phyloP scores from a whole-genome alignment of 1,284 basidiomycete genomes.

The Moesziomyces antarcticus region DNA sequence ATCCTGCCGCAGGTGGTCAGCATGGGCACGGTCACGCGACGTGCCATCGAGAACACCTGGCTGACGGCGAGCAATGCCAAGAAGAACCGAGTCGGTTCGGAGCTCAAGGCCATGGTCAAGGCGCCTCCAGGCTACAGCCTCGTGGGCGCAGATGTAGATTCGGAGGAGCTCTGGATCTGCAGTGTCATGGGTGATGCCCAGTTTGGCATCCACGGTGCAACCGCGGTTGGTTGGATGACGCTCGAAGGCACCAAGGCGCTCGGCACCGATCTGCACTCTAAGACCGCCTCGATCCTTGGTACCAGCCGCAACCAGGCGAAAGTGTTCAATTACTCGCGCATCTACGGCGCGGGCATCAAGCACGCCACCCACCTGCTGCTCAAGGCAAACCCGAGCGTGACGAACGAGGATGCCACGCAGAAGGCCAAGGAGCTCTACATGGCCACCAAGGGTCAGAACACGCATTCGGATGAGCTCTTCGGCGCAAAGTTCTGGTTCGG shows the following conservation, averaged over 20 bases:
- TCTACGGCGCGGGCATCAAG: slow-evolving; percentile 96
- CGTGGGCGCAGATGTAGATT: slow-evolving; percentile 98
- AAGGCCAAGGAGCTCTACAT: slow-evolving; percentile 88
- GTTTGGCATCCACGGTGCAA: slow-evolving; percentile 95
- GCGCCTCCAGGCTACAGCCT: slow-evolving; percentile 93
- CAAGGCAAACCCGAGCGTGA: slow-evolving; percentile 85
- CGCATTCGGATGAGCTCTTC: slow-evolving; percentile 55
- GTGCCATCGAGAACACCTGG: slow-evolving; percentile 98
- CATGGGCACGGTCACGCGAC: slow-evolving; percentile 97
- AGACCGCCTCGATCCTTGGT: slow-evolving; percentile 91
- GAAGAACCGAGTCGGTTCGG: slow-evolving; percentile 94
- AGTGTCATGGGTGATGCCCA: slow-evolving; percentile 99
- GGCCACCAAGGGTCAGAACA: slow-evolving; percentile 84
- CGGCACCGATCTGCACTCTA: slow-evolving; percentile 96
- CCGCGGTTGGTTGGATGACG: slow-evolving; percentile 99
- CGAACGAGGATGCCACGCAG: slow-evolving; percentile 80
- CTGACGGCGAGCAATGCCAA: slow-evolving; percentile 98
- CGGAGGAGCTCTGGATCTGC: slow-evolving; percentile 98
- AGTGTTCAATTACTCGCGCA: slow-evolving; percentile 98
- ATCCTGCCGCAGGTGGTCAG: slow-evolving; percentile 96
- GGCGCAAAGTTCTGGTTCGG: slow-evolving; percentile 91
- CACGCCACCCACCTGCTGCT: slow-evolving; percentile 90
- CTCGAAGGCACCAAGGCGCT: slow-evolving; percentile 96
- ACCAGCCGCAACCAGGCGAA: slow-evolving; percentile 96
- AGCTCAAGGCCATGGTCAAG: slow-evolving; percentile 96